phyloP scores from a whole-genome alignment of 1,284 basidiomycete genomes.

The Tilletia setariae region DNA sequence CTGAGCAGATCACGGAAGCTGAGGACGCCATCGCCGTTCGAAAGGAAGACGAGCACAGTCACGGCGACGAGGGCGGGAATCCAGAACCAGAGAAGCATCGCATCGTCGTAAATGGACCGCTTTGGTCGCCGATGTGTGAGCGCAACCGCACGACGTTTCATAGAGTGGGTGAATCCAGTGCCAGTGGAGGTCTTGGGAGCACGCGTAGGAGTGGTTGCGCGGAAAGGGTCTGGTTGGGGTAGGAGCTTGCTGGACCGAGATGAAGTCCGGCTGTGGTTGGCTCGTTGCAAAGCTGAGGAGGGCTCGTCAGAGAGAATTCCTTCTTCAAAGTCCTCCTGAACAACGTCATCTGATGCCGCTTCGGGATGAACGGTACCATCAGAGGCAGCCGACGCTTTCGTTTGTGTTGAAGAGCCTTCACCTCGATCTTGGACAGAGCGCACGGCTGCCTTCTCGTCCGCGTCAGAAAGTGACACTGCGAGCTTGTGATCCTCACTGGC shows the following conservation, averaged over 20 bases:
- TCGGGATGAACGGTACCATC: neutral
- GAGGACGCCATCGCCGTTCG: conserved; percentile 42
- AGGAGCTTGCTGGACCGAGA: conserved; percentile 18
- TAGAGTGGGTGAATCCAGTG: neutral
- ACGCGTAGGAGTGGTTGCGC: neutral
- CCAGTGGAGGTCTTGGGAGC: neutral
- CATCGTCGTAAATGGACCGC: conserved; percentile 65
- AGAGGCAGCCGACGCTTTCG: neutral
- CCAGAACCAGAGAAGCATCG: conserved; percentile 91
- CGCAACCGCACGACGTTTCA: conserved; percentile 2
- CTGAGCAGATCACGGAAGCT: conserved; percentile 40
- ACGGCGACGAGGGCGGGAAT: conserved; percentile 69
- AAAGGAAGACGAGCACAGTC: conserved; percentile 53
- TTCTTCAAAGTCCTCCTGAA: neutral
- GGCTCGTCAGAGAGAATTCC: conserved; percentile 51
- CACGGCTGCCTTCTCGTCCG: conserved; percentile 30
- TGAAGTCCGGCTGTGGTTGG: neutral
- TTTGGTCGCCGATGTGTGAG: neutral
- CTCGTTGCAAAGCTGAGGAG: conserved; percentile 50
- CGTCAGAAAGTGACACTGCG: conserved; percentile 23
- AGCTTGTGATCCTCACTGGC: conserved; percentile 9
- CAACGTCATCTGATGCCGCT: neutral
- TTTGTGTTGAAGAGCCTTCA: conserved; percentile 56
- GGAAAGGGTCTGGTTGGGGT: conserved; percentile 6
- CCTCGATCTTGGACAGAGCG: conserved; percentile 65